Evolutionary conservation across 805 yeast species (phyloP).

Genomic region (Metschnikowia gelsemii): DNA sequence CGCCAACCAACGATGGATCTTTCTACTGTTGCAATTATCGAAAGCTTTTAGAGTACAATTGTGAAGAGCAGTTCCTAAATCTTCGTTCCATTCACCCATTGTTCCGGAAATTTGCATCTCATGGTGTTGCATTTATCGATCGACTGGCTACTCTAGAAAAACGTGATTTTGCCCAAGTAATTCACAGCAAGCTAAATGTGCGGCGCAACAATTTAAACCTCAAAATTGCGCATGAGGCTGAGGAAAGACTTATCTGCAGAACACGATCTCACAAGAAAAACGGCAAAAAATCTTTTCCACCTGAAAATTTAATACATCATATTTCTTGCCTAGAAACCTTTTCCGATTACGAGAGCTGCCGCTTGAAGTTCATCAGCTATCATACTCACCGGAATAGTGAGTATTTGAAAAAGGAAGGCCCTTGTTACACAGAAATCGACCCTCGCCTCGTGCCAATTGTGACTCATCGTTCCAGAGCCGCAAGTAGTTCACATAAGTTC

Average conservation of each 20-base stretch:
- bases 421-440: constrained; percentile 11
- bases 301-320: neutral
- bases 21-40: too few species aligned
- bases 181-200: too few species aligned
- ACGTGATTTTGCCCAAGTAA: too few species aligned
- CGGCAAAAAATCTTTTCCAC: constrained; percentile 1
- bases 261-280: neutral
- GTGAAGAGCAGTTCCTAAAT: too few species aligned
- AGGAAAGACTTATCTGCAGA: constrained; percentile 4
- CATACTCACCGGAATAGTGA: constrained; percentile 38
- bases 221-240: too few species aligned
- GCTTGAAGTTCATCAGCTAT: constrained; percentile 36
- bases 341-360: constrained; percentile 50
- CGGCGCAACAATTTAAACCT: too few species aligned
- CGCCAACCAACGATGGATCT: too few species aligned
- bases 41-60: too few species aligned
- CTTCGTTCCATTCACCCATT: too few species aligned
- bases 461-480: constrained; percentile 1
- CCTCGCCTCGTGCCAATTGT: constrained; percentile 8
- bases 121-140: too few species aligned
- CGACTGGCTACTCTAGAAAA: too few species aligned
- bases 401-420: constrained; percentile 20
- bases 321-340: constrained; percentile 5
- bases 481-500: neutral
- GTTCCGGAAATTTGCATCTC: too few species aligned